Evolutionary conservation across 2,329 filamentous ascomycete species (phyloP), one percentile per base, ranked within the genome.

Genomic region (Daldinia sp.): DNA sequence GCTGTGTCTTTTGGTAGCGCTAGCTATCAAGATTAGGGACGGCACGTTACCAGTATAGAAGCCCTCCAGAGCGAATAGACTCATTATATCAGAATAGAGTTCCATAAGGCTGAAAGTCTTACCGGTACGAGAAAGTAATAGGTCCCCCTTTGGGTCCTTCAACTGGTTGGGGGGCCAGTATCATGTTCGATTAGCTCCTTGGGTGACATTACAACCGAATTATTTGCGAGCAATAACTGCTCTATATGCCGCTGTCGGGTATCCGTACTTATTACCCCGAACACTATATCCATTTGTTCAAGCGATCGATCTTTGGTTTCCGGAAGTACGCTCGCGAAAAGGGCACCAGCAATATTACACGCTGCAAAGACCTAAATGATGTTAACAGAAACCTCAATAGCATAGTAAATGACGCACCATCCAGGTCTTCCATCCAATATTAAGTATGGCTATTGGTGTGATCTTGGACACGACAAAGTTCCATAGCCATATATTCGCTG

Each of bases 391-490:
- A 4, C 48, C 37, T 48, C 5, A 26, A 28, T 26, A 37, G 18
- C 23, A 15, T 7, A 37, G 9, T 7, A 39, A 7, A 48, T 28
- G 15, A 37, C 56, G 13, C 35, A 50, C 41, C 28, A 59, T 20
- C 56, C 42, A 59, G 13, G 41, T 59, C 28, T 59, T 59, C 56
- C 56, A 57, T 6, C 54, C 54, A 46, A 57, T 57, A 7, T 46
- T 5, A 26, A 57, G 23, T 44, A 57, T 26, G n/a, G 39, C 54
- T 28, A 57, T 44, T 7, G 54, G 54, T 4, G 54, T 33, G 6
- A 57, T 57, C 28, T 57, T 57, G 5, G 54, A 57, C 37, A 57
- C 54, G 26, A 57, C 54, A n/a, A 57, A 57, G 28, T 57, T 57
- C 54, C 54, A 57, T 12, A 57, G 39, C 55, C 55, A 58, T 46